Conservation (phyloP, 2,329 filamentous ascomycete species). For the Gaeumannomyces tritici region DNA sequence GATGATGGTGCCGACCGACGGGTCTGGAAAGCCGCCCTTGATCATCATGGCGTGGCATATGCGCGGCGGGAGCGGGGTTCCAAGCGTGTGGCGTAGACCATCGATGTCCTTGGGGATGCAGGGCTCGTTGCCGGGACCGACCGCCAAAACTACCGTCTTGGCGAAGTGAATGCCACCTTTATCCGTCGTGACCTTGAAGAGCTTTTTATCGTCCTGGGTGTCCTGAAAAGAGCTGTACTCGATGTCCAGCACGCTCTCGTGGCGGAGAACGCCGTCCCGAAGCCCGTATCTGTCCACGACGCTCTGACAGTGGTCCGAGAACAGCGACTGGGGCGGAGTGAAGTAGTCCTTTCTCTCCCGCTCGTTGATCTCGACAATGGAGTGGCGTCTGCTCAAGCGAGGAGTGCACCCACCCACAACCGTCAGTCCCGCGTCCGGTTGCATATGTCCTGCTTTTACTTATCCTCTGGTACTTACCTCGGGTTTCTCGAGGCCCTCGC, state of each 20-base stretch:
- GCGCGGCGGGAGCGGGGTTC: constrained; percentile 2
- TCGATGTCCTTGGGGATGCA: constrained; percentile 24
- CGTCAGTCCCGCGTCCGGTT: no score
- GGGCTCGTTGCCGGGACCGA: constrained; percentile 58
- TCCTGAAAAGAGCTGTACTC: constrained; percentile 41
- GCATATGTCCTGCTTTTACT: background rate
- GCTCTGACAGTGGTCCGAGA: constrained; percentile 50
- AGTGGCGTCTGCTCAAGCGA: constrained; percentile 24
- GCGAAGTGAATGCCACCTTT: constrained; percentile 41
- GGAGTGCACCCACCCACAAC: background rate
- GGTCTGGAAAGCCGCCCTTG: constrained; percentile 41
- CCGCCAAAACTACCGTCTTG: constrained; percentile 57
- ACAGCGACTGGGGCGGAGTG: constrained; percentile 52
- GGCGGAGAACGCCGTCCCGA: constrained; percentile 38
- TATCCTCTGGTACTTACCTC: constrained; percentile 18
- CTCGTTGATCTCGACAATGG: constrained; percentile 48
- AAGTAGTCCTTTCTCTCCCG: constrained; percentile 62
- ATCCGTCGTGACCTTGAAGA: constrained; percentile 57
- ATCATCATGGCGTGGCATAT: constrained; percentile 54
- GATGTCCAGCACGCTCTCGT: constrained; percentile 53
- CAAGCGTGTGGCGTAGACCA: constrained; percentile 6
- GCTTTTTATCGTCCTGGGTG: constrained; percentile 35
- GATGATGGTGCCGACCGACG: constrained; percentile 42
- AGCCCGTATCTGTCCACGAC: constrained; percentile 51
- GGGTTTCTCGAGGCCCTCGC: constrained; percentile 24